Evolutionary conservation across 192 early-diverging fungal species (phyloP), one percentile per base, ranked within the genome.

Genomic region (Geosiphon pyriformis): DNA sequence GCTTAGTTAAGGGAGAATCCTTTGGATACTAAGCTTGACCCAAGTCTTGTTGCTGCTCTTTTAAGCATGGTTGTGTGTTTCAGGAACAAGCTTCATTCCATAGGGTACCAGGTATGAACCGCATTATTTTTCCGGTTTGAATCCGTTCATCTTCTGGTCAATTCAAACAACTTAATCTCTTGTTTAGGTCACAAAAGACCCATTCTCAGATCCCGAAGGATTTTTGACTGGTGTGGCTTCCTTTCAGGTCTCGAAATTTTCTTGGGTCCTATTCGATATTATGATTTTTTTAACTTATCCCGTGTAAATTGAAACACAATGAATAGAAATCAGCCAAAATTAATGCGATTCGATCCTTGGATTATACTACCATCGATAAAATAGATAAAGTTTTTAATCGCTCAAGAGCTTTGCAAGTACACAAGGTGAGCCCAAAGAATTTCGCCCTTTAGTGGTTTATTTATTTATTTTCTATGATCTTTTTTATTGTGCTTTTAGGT

Each of bases 141-240:
- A 50, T 49, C 17, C 48, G 2, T 20, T 15, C 48, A 49, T n/a
- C 17, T 12, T 18, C 18, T 47, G 46, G 18, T 12, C 46, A n/a
- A n/a, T 64, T 61, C 56, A 55, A n/a, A n/a, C n/a, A n/a, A n/a
- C n/a, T n/a, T n/a, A 55, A 31, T 59, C 15, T 55, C 34, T 47
- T 29, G 51, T 20, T 59, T 22, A 79, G 74, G 71, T 70, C n/a
- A 47, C 72, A 17, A 80, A 80, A 59, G 78, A 80, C 64, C 78
- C 78, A 30, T 80, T 80, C 61, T 42, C 59, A 26, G 78, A 80
- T 30, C 57, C 57, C 1, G 71, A 74, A 25, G 17, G 11, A n/a
- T 73, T 80, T 52, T 22, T 65, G 10, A 32, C 2, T 10, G 73
- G 67, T 23, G 69, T 80, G 34, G 70, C 56, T 29, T 48, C 65